These are phyloP conservation scores for Arthrobotrys pseudoclavata DNA, from an alignment of 2,329 filamentous ascomycete species.

Conservation along the genomic window DNA sequence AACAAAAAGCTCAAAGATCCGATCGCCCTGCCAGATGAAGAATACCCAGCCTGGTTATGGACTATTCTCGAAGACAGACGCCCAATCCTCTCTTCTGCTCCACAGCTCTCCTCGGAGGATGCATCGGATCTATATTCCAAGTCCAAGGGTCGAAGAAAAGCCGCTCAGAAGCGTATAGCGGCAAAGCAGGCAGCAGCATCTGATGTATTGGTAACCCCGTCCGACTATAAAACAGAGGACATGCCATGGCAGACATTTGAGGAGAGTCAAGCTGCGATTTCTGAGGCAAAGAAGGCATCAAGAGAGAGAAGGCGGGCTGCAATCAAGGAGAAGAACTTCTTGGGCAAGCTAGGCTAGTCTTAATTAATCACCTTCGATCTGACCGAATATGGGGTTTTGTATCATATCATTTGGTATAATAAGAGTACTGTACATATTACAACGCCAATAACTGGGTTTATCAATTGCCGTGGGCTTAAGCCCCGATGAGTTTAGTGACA, in stretches of 20 bases:
- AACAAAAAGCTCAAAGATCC: conserved; percentile 80
- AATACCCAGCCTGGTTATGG: conserved; percentile 88
- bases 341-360: conserved; percentile 65
- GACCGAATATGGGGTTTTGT: conserved; percentile 69
- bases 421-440: conserved; percentile 53
- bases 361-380: not conserved
- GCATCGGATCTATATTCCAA: conserved; percentile 84
- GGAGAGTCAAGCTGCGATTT: conserved; percentile 70
- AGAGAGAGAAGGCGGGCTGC: conserved; percentile 79
- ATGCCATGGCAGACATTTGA: conserved; percentile 64
- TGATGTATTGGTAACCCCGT: conserved; percentile 43
- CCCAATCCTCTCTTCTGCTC: conserved; percentile 64
- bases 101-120: conserved; percentile 68
- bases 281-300: conserved; percentile 78
- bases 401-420: conserved; percentile 46
- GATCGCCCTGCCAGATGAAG: conserved; percentile 78
- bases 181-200: conserved; percentile 41
- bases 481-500: conserved; percentile 2
- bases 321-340: conserved; percentile 89
- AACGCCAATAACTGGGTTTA: conserved; percentile 40
- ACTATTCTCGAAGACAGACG: conserved; percentile 74
- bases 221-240: conserved; percentile 54
- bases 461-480: not conserved
- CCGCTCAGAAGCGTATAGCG: conserved; percentile 63
- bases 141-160: conserved; percentile 65